Evolutionary conservation across 2,329 filamentous ascomycete genomes (phyloP), one percentile per base, ranked within the genome.

Genomic region (Paraphoma sp.): DNA sequence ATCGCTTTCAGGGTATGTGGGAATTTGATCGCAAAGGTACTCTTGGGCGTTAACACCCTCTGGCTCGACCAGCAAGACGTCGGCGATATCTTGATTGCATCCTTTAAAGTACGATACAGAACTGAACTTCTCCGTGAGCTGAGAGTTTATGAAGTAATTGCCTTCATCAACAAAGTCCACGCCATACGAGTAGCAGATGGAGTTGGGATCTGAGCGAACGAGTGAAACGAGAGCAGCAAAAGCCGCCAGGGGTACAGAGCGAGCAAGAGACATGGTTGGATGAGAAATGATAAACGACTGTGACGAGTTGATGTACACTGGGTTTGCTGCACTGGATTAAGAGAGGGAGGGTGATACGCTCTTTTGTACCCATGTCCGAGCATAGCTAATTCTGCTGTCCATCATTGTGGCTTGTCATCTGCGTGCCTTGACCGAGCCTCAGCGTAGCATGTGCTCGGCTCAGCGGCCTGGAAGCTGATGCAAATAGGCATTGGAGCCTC

Each of bases 121-220:
- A 16, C 78, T 80, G 60, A 82, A 82, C 5, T 64, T 63, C 2
- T 79, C 78, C 3, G 64, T 68, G 0, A 78, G 80, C 14, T 70
- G 63, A 9, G 73, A 72, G 62, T 82, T 80, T 63, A 81, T 80
- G 64, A 81, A 82, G 67, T 81, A 82, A 16, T 67, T 60, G 2
- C 74, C 74, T 36, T 76, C 78, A 59, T 78, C 74, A 45, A 79
- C 65, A 52, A 79, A 82, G 60, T 82, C 80, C 16, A 78, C 71
- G 48, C 76, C 76, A 51, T 67, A 78, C 10, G 76, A 74, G 46
- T 72, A 67, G 56, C 76, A 78, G 17, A 70, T 62, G 1, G 69
- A 69, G 23, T 66, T 63, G 6, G 57, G 54, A 51, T 71, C 61
- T 10, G 69, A 57, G 18, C 47, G 56, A 43, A 63, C 68, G 18